Percentiles rank a stretch among this genome's conserved stretches.
Conservation (phyloP, 495 filamentous ascomycete species). For the Neurospora africana region DNA sequence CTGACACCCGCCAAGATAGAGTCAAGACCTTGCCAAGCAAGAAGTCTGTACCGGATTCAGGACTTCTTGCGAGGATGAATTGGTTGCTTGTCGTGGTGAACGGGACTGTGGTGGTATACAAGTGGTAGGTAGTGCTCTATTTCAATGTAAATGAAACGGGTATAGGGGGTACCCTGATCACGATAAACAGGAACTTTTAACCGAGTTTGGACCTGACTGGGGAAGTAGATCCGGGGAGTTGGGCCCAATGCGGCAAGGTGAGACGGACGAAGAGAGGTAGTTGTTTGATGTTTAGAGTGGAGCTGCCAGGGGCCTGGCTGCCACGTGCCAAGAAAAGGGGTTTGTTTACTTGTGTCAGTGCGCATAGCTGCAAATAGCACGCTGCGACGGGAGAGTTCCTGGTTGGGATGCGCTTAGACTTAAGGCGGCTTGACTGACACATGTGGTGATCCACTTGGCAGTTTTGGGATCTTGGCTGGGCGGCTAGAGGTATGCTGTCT, state of each 20-base stretch:
- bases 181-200: background rate
- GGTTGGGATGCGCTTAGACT: background rate
- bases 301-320: background rate
- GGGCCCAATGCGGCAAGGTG: background rate
- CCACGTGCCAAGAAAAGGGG: background rate
- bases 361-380: background rate
- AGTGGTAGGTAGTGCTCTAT: background rate
- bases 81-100: background rate
- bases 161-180: no score
- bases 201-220: background rate
- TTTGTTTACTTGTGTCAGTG: background rate
- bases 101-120: background rate
- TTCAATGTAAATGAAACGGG: background rate
- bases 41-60: background rate
- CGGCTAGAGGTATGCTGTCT: background rate
- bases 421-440: background rate
- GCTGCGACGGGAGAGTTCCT: background rate
- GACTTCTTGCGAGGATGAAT: background rate
- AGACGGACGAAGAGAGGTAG: background rate
- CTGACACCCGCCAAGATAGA: background rate
- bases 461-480: background rate
- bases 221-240: background rate
- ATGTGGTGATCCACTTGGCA: background rate
- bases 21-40: background rate
- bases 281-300: background rate